Conservation (phyloP, 768 basidiomycete species). For the Erythrobasidium yunnanense region DNA sequence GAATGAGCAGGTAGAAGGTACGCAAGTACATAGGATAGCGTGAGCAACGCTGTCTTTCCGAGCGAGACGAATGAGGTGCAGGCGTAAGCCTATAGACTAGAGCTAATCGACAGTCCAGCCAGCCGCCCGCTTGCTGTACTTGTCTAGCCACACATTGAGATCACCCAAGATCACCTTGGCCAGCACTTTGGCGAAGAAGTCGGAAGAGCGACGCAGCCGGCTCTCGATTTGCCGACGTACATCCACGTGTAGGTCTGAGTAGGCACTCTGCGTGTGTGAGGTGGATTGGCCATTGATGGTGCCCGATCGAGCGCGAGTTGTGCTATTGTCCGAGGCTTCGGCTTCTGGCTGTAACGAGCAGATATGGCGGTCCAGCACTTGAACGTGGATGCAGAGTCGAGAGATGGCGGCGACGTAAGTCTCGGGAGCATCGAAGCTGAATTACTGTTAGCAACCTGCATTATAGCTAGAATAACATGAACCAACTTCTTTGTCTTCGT, state of each 20-base stretch:
- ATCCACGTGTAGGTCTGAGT: conserved; percentile 59
- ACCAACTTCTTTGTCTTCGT: conserved; percentile 35
- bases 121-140: conserved; percentile 86
- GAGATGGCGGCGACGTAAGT: conserved; percentile 67
- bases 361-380: conserved; percentile 49
- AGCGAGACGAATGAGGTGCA: too few relatives aligned
- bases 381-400: conserved; percentile 60
- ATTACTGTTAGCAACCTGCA: not conserved
- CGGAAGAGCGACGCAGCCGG: conserved; percentile 69
- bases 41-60: too few relatives aligned
- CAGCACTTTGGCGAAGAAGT: conserved; percentile 81
- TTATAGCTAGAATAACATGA: not conserved
- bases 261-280: too few relatives aligned
- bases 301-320: too few relatives aligned
- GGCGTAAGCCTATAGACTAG: too few relatives aligned
- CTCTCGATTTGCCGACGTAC: conserved; percentile 56
- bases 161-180: conserved; percentile 81
- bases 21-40: too few relatives aligned
- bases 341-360: conserved; percentile 7
- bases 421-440: conserved; percentile 75
- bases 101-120: conserved; percentile 71
- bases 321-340: too few relatives aligned
- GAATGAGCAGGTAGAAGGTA: too few relatives aligned
- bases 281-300: too few relatives aligned
- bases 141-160: conserved; percentile 73